phyloP scores from a whole-genome alignment of 1,139 yeast genomes.

The Casaregolazyma suthepensis region DNA sequence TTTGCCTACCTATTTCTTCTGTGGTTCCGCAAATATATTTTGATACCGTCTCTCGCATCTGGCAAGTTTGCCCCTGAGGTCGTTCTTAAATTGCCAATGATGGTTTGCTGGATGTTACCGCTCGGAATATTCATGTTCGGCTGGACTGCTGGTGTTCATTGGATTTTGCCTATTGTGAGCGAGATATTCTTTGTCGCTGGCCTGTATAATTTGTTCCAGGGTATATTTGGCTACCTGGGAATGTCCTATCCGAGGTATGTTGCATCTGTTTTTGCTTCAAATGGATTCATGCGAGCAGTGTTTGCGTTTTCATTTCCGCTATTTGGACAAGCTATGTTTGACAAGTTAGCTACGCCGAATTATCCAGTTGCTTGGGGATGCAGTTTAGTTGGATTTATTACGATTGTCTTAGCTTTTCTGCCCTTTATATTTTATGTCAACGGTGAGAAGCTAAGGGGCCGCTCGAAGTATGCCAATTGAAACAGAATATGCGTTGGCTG shows the following conservation, averaged over 20 bases:
- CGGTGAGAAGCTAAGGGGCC: too few species aligned
- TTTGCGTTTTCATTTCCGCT: conserved; percentile 54
- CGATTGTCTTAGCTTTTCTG: conserved; percentile 40
- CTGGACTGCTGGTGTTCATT: conserved; percentile 62
- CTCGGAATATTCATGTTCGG: conserved; percentile 44
- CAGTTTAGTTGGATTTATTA: conserved; percentile 42
- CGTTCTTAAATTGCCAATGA: conserved; percentile 16
- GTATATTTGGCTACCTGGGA: too few species aligned
- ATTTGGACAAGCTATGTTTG: conserved; percentile 45
- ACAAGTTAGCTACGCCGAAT: too few species aligned
- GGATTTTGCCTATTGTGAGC: conserved; percentile 74
- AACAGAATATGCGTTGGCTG: too few species aligned
- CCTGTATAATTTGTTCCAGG: conserved; percentile 66
- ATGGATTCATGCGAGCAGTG: conserved; percentile 43
- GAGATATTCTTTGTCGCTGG: conserved; percentile 76
- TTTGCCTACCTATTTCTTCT: conserved; percentile 21
- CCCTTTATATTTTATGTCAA: too few species aligned
- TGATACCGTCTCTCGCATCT: conserved; percentile 8
- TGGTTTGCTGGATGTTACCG: conserved; percentile 51
- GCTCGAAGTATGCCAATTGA: too few species aligned
- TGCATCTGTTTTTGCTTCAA: conserved; percentile 54
- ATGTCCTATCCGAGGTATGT: conserved; percentile 65
- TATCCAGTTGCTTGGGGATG: conserved; percentile 59
- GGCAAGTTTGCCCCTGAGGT: conserved; percentile 14
- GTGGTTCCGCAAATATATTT: conserved; percentile 9